Base-by-base conservation (phyloP, 169 alveolate species). In the Eimeria zaria region DNA sequence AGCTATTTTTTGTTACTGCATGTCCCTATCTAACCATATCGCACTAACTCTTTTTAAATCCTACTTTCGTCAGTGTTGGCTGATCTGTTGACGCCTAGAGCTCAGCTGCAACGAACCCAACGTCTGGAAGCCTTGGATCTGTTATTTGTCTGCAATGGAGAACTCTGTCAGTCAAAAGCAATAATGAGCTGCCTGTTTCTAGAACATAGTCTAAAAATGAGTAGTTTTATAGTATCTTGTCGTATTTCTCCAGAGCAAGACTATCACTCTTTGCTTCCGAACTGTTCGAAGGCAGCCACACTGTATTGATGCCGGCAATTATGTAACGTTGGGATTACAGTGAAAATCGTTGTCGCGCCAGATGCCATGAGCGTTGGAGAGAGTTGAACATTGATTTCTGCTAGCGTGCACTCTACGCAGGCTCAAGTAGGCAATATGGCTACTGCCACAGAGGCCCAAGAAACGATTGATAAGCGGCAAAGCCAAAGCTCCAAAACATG, bases 401-500 rank as follows among this genome's bases (percentile, higher is more conserved):
- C 9, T 64, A 27, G 51, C 80, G 36, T 69, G 46, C 48, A 5
- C 80, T n/a, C 0, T 36, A 18, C 24, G 64, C 88, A 78, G 88
- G 88, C 88, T n/a, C 58, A 78, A 78, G 58, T 46, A 48, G 41
- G 41, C 60, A 46, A 46, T 24, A 12, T 12, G 64, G 14, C 58
- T 14, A 20, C 64, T 78, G 88, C 41, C 64, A n/a, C 64, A 36
- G 88, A 78, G 88, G 62, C 64, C 62, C 67, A 78, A 46, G 64
- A 0, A 78, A 78, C 24, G 88, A 18, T 41, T 24, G 46, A 78
- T 41, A 12, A 78, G 88, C 64, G 60, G 27, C 80, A 41, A 39
- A 22, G 36, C 55, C 76, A 53, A 24, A 85, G 80, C 80, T 33
- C 92, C 58, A 39, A 85, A 60, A 58, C 92, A 3, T 55, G 58